Percentiles rank a stretch among this genome's conserved stretches.
Evolutionary conservation across 208 protist species (phyloP).

Genomic region (Giardia muris): DNA sequence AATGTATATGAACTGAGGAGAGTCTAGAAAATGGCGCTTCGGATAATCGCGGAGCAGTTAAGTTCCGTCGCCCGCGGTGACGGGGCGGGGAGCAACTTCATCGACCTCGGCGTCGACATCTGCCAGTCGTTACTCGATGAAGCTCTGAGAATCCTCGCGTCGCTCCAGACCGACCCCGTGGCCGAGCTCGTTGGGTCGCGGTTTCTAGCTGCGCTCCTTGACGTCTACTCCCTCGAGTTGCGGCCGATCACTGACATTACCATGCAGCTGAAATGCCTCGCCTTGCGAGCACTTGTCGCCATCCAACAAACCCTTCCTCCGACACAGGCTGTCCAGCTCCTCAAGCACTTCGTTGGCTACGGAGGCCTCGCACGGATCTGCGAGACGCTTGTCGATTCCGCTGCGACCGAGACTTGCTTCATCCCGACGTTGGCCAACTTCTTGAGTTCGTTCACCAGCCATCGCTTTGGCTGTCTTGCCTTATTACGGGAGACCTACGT

Average conservation of each 20-base stretch:
- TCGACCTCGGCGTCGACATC: neutral
- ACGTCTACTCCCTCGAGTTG: neutral
- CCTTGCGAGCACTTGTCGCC: neutral
- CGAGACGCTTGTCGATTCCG: neutral
- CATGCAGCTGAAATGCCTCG: neutral
- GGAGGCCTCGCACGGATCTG: neutral
- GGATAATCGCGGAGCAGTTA: neutral
- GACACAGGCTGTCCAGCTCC: neutral
- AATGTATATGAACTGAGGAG: constrained; percentile 1
- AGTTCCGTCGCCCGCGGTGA: neutral
- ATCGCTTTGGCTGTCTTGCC: neutral
- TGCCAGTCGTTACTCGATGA: neutral
- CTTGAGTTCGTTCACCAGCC: neutral
- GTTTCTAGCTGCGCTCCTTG: neutral
- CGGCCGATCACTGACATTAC: neutral
- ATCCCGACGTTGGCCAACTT: neutral
- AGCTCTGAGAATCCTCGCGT: too few species aligned
- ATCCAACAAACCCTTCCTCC: neutral
- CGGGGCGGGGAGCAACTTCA: neutral
- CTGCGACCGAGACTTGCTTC: neutral
- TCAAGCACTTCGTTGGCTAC: neutral
- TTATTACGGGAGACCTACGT: neutral
- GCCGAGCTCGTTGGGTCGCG: neutral
- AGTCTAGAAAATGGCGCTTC: neutral
- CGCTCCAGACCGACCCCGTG: neutral